These are phyloP conservation scores for Apiotrichum sp. DNA, from an alignment of 1,284 basidiomycete genomes.

Conservation along the genomic window DNA sequence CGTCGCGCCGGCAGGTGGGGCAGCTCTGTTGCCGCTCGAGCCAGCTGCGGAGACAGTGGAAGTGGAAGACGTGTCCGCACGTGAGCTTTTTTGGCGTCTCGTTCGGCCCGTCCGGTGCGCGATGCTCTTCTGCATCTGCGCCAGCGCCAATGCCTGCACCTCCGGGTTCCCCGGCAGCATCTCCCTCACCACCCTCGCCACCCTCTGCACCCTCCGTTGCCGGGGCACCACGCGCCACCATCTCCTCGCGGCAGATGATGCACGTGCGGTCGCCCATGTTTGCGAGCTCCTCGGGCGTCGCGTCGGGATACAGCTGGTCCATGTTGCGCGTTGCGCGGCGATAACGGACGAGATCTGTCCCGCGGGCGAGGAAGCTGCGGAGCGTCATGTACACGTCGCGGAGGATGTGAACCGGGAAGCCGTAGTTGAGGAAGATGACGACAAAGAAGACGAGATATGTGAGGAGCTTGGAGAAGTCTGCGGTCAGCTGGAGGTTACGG, in stretches of 20 bases:
- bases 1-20: constrained; percentile 89
- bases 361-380: constrained; percentile 78
- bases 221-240: constrained; percentile 53
- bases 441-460: constrained; percentile 91
- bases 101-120: constrained; percentile 64
- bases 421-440: constrained; percentile 86
- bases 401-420: constrained; percentile 92
- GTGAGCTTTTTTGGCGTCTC: constrained; percentile 92
- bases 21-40: constrained; percentile 87
- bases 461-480: constrained; percentile 86
- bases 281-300: constrained; percentile 76
- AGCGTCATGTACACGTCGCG: constrained; percentile 95
- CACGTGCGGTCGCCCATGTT: constrained; percentile 82
- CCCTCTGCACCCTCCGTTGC: too few species aligned
- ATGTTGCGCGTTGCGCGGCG: constrained; percentile 92
- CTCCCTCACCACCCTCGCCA: neutral
- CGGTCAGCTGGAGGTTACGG: neutral
- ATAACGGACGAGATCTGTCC: constrained; percentile 83
- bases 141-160: too few species aligned
- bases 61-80: constrained; percentile 97
- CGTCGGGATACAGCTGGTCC: constrained; percentile 92
- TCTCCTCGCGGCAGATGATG: constrained; percentile 98
- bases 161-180: too few species aligned
- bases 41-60: constrained; percentile 95
- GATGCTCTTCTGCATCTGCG: neutral